phyloP scores from a whole-genome alignment of 163 green algal genomes.

The Coccomyxa subellipsoidea region DNA sequence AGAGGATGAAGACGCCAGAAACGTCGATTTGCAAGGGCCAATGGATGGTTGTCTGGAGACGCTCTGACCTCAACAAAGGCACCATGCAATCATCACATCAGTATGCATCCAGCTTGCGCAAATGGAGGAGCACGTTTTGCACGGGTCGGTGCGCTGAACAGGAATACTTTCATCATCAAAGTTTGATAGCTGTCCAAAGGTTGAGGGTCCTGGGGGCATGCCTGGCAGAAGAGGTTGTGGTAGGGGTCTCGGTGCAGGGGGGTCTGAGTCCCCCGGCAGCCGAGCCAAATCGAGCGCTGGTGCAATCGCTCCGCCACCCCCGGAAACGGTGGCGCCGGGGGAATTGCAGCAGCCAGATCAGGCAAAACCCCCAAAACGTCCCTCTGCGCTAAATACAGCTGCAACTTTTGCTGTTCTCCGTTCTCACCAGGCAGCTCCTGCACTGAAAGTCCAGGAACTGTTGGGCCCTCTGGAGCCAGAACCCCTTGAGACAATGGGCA shows the following conservation, averaged over 20 bases:
- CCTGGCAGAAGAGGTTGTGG: slow-evolving; percentile 29
- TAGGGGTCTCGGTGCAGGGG: slow-evolving; percentile 30
- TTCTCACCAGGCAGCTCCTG: neutral
- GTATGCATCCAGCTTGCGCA: too few species aligned
- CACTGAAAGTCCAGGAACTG: neutral
- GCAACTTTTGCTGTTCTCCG: neutral
- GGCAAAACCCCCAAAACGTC: slow-evolving; percentile 6
- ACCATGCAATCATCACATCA: too few species aligned
- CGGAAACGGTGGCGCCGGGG: neutral
- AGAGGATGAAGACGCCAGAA: too few species aligned
- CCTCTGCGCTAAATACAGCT: slow-evolving; percentile 23
- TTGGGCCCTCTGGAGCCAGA: too few species aligned
- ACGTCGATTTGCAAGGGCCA: too few species aligned
- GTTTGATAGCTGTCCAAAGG: neutral
- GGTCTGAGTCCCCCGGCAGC: slow-evolving; percentile 18
- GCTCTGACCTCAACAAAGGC: too few species aligned
- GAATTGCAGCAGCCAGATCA: neutral
- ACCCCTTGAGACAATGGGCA: too few species aligned
- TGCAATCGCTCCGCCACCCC: neutral
- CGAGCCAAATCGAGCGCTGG: slow-evolving; percentile 25
- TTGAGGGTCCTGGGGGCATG: neutral
- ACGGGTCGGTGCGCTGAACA: too few species aligned
- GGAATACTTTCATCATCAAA: too few species aligned
- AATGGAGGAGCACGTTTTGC: too few species aligned
- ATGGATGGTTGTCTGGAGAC: too few species aligned